Base-by-base conservation (phyloP, 129 eudicot genomes). In the Flaveria sonorensis region DNA sequence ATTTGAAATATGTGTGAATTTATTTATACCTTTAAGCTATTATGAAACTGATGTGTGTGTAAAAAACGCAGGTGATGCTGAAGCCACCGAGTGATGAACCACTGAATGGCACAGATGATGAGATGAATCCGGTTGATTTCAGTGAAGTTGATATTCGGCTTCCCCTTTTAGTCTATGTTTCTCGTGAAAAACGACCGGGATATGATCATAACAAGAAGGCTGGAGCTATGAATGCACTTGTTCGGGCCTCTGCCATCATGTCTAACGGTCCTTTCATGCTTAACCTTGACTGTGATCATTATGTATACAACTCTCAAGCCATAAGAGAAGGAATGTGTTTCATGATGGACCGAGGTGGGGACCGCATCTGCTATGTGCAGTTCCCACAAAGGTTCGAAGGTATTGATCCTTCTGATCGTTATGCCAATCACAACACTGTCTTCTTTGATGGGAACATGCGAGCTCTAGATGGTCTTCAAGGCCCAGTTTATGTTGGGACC, bases 191-290 rank as follows among this genome's bases (percentile, higher is more conserved):
- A 70, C 90, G 89, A 9, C 93, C 90, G 0, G 93, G 93, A 2
- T 86, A 89, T 72, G 93, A 89, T 61, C 93, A 89, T 73, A 89
- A 89, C 88, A 89, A 89, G 76, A 89, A 89, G 71, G 90, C 93
- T 18, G 93, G 93, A 40, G 93, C 93, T 55, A 89, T 89, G 90
- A 89, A 86, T 40, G 90, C 93, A 45, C 68, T 89, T 12, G 93
- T 89, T 72, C 82, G 93, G 68, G 88, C 93, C 70, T 89, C 93
- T 5, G 93, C 93, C 13, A 77, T 89, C 73, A 79, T 89, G 86
- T 89, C 93, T 0, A 89, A 89, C 28, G 93, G 93, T 16, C 90
- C 93, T 0, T 89, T 89, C 71, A 89, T 89, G 73, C 90, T 89
- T 9, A 89, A 89, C 55, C 93, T 86, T 3, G 90, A 86, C 47